phyloP scores from a whole-genome alignment of 2,329 filamentous ascomycete genomes.

The Bretziella fagacearum region DNA sequence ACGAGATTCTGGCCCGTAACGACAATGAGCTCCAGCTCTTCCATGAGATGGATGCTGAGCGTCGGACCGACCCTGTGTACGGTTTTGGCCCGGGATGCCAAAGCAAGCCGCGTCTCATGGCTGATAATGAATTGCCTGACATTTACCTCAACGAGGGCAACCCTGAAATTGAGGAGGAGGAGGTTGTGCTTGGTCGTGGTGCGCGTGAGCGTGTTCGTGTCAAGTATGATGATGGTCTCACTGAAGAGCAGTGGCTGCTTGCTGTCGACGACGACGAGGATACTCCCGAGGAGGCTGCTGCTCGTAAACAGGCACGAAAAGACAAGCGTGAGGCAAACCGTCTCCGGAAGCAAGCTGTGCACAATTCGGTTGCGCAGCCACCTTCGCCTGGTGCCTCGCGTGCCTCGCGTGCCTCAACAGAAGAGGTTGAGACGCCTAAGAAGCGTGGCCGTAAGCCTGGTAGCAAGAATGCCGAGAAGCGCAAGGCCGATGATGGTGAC shows the following conservation, averaged over 20 bases:
- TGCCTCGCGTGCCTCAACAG: slow-evolving; percentile 67
- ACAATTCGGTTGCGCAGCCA: slow-evolving; percentile 32
- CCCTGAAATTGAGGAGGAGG: slow-evolving; percentile 61
- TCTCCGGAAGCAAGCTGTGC: slow-evolving; percentile 35
- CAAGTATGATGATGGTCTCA: slow-evolving; percentile 91
- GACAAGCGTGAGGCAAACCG: slow-evolving; percentile 66
- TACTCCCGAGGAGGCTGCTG: slow-evolving; percentile 78
- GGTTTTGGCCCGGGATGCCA: slow-evolving; percentile 48
- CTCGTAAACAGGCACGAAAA: slow-evolving; percentile 71
- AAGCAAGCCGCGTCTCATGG: slow-evolving; percentile 61
- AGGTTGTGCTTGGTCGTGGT: slow-evolving; percentile 63
- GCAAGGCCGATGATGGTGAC: slow-evolving; percentile 67
- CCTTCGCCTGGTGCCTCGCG: slow-evolving; percentile 58
- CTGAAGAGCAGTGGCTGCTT: slow-evolving; percentile 97
- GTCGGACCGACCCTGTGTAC: slow-evolving; percentile 49
- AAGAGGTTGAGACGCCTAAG: slow-evolving; percentile 51
- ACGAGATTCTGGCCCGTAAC: slow-evolving; percentile 78
- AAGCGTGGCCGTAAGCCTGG: slow-evolving; percentile 72
- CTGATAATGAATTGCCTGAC: slow-evolving; percentile 75
- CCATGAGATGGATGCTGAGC: slow-evolving; percentile 67
- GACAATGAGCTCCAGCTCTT: slow-evolving; percentile 66
- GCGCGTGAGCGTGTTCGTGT: slow-evolving; percentile 89
- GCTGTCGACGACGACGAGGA: slow-evolving; percentile 96
- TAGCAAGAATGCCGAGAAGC: slow-evolving; percentile 54
- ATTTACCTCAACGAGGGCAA: slow-evolving; percentile 84